phyloP scores from a whole-genome alignment of 2,329 filamentous ascomycete species.

The Phaeosphaeriaceae sp. region DNA sequence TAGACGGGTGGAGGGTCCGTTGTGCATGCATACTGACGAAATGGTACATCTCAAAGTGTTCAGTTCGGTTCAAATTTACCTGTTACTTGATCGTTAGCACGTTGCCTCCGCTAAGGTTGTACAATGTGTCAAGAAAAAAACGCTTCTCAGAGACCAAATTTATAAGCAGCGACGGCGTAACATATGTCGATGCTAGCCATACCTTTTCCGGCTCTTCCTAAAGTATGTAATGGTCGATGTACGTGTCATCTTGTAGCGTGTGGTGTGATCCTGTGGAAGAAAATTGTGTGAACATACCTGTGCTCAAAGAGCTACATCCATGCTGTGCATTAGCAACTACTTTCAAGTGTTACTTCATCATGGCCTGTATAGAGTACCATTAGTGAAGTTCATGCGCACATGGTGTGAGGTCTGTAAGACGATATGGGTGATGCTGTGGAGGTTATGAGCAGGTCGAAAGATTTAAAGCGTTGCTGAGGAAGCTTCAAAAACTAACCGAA shows the following conservation, averaged over 20 bases:
- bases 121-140: neutral
- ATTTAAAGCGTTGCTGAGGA: too few species aligned
- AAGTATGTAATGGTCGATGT: conserved; percentile 47
- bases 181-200: conserved; percentile 58
- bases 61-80: neutral
- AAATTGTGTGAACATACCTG: conserved; percentile 15
- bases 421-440: too few species aligned
- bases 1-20: too few species aligned
- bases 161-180: conserved; percentile 59
- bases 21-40: too few species aligned
- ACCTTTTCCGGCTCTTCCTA: conserved; percentile 63
- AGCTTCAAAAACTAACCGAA: too few species aligned
- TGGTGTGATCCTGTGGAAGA: conserved; percentile 3
- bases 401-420: too few species aligned
- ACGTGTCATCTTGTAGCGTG: conserved; percentile 42
- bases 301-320: neutral
- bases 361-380: too few species aligned
- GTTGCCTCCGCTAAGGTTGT: conserved; percentile 1
- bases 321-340: too few species aligned
- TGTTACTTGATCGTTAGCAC: conserved; percentile 14
- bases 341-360: too few species aligned
- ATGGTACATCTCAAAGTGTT: too few species aligned
- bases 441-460: too few species aligned
- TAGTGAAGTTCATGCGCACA: too few species aligned
- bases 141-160: conserved; percentile 52